Percentiles rank a stretch among this genome's conserved stretches.
phyloP scores from a whole-genome alignment of 73 alveolate genomes.

The Uronychia binucleata region DNA sequence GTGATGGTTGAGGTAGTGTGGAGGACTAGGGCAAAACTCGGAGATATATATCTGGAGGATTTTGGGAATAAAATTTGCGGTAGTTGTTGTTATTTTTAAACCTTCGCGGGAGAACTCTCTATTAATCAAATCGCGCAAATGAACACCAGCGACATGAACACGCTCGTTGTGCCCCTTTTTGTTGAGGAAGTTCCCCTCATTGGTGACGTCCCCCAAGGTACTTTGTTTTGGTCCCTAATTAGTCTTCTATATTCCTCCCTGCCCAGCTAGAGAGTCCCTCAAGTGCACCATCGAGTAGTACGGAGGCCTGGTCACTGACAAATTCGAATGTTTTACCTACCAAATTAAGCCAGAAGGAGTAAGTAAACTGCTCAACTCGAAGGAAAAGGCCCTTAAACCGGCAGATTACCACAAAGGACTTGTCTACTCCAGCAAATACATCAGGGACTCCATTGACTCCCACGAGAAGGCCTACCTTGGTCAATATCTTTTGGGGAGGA shows the following conservation, averaged over 20 bases:
- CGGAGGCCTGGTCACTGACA: constrained; percentile 51
- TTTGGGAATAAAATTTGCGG: neutral
- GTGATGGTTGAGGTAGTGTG: no score
- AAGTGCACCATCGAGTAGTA: constrained; percentile 22
- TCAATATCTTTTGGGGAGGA: constrained; percentile 26
- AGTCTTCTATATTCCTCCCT: constrained; percentile 59
- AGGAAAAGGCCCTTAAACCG: neutral
- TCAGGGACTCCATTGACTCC: constrained; percentile 14
- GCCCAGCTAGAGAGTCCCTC: constrained; percentile 20
- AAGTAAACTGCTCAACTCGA: neutral
- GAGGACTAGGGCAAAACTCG: no score
- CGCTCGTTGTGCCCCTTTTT: neutral
- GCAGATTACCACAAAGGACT: constrained; percentile 35
- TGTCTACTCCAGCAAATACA: constrained; percentile 54
- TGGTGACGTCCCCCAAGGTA: neutral
- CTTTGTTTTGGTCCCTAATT: neutral
- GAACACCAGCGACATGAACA: neutral
- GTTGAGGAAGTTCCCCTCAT: neutral
- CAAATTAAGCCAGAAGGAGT: constrained; percentile 50
- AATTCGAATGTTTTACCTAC: constrained; percentile 51
- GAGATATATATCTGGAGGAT: no score
- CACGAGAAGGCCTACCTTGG: constrained; percentile 1
- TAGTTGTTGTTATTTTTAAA: neutral
- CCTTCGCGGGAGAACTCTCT: neutral
- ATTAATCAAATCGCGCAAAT: neutral